Conservation (phyloP, 306 rosid species). For the Quillaja saponaria region DNA sequence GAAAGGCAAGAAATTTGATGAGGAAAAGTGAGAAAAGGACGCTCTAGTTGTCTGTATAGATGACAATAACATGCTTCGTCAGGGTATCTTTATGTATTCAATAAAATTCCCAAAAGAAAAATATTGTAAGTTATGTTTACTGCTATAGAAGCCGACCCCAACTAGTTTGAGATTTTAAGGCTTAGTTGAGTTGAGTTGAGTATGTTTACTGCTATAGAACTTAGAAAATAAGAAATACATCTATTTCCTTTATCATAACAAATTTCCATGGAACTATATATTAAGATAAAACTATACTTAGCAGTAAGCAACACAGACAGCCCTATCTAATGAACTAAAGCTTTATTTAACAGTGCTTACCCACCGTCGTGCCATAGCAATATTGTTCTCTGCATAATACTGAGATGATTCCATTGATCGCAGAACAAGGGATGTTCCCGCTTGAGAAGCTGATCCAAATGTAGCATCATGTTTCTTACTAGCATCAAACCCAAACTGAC, state of each 20-base stretch:
- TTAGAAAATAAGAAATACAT: neutral
- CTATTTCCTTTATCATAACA: constrained; percentile 16
- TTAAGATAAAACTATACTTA: neutral
- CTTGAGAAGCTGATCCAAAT: constrained; percentile 52
- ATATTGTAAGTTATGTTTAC: constrained; percentile 18
- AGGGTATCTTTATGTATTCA: constrained; percentile 9
- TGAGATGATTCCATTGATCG: constrained; percentile 90
- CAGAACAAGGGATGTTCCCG: constrained; percentile 60
- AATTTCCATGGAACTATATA: constrained; percentile 24
- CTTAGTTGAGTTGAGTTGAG: too few species aligned
- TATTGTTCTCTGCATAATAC: constrained; percentile 69
- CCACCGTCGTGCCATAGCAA: constrained; percentile 96
- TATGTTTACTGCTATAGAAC: constrained; percentile 9
- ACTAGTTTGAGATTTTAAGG: too few species aligned
- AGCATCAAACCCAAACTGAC: constrained; percentile 58
- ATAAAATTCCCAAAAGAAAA: constrained; percentile 20
- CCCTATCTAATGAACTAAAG: constrained; percentile 37
- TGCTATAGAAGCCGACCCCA: neutral
- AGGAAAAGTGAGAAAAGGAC: neutral
- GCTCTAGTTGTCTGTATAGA: neutral
- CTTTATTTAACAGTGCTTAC: constrained; percentile 72
- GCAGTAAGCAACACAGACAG: constrained; percentile 14
- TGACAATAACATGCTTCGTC: neutral
- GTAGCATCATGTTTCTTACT: constrained; percentile 60
- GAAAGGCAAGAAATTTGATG: constrained; percentile 9